These are phyloP conservation scores for Microbotryum violaceum DNA, from an alignment of 1,284 basidiomycete genomes.

Conservation along the genomic window DNA sequence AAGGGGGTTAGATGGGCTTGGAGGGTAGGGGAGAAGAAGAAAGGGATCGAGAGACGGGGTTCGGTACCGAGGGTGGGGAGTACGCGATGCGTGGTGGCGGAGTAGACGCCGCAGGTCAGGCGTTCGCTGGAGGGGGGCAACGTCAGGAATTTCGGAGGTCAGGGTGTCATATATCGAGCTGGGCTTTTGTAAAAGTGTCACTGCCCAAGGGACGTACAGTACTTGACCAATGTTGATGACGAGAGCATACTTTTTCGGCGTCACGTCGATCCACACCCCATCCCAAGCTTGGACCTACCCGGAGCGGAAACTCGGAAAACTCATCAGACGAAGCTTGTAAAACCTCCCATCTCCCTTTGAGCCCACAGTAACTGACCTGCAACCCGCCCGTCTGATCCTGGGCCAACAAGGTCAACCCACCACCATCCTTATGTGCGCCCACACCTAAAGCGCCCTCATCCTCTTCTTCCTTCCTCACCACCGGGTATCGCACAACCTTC, in stretches of 20 bases:
- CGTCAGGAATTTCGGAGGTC: too few relatives aligned
- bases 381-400: conserved; percentile 17
- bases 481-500: conserved; percentile 19
- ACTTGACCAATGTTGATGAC: conserved; percentile 26
- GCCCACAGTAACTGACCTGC: background rate
- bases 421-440: conserved; percentile 6
- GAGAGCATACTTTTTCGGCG: conserved; percentile 9
- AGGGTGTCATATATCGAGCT: background rate
- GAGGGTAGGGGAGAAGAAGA: conserved; percentile 23
- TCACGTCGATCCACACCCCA: conserved; percentile 9
- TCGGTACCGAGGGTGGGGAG: conserved; percentile 4
- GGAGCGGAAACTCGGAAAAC: too few relatives aligned
- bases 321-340: too few relatives aligned
- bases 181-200: background rate
- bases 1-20: conserved; percentile 5
- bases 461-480: background rate
- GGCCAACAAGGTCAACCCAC: conserved; percentile 14
- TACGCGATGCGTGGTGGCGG: conserved; percentile 23
- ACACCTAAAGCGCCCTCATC: conserved; percentile 12
- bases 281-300: conserved; percentile 11
- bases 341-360: too few relatives aligned
- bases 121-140: conserved; percentile 5
- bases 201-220: background rate
- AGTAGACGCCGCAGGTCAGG: conserved; percentile 11
- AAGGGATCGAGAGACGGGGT: conserved; percentile 22